Percentiles rank a stretch among this genome's conserved stretches.
Conservation (phyloP, 2,329 filamentous ascomycete species). For the Aulographum hederae region DNA sequence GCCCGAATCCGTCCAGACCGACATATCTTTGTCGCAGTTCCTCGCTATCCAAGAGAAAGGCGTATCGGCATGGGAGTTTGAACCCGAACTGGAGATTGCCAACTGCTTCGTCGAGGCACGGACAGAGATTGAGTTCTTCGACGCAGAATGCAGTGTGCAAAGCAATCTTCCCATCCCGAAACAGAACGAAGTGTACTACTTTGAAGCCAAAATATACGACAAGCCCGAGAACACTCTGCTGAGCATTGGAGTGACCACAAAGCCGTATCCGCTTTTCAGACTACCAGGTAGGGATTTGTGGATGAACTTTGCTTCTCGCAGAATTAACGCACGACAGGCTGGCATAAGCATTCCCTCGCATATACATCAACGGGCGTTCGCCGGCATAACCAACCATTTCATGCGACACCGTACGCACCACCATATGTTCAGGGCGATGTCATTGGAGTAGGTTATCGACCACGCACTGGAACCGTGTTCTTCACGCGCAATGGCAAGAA, state of each 20-base stretch:
- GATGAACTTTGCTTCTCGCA: too few species aligned
- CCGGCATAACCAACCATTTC: conserved; percentile 85
- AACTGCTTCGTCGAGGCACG: conserved; percentile 96
- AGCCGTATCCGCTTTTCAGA: conserved; percentile 89
- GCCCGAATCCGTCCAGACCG: conserved; percentile 84
- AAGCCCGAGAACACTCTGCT: conserved; percentile 79
- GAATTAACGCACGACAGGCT: conserved; percentile 35
- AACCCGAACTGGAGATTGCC: conserved; percentile 95
- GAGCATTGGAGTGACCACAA: conserved; percentile 87
- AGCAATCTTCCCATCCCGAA: conserved; percentile 94
- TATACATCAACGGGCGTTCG: conserved; percentile 79
- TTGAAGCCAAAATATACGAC: conserved; percentile 97
- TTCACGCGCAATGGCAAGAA: conserved; percentile 98
- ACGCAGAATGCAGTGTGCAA: conserved; percentile 92
- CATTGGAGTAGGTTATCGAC: conserved; percentile 85
- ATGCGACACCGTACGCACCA: conserved; percentile 61
- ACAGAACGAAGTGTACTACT: conserved; percentile 98
- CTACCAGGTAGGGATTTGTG: conserved; percentile 60
- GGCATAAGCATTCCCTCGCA: conserved; percentile 80
- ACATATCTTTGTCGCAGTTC: conserved; percentile 95
- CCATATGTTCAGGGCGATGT: conserved; percentile 85
- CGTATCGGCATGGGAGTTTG: conserved; percentile 98
- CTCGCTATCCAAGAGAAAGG: conserved; percentile 98
- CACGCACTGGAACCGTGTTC: conserved; percentile 86
- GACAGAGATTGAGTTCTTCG: conserved; percentile 97